Conservation (phyloP, 78 protist genomes). For the Monosiga brevicollis region DNA sequence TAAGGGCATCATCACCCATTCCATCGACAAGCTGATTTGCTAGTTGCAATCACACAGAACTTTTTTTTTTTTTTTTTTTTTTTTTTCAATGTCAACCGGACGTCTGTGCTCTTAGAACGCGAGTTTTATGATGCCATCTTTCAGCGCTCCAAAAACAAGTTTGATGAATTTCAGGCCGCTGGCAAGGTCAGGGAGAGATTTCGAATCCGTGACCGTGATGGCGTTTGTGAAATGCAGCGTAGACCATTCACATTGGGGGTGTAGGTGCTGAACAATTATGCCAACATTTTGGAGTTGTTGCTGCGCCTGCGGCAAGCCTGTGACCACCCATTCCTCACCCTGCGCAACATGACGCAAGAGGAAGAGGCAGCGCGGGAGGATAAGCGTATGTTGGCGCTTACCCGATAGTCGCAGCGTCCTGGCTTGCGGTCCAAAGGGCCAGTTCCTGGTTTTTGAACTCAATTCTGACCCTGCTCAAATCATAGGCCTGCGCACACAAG, state of each 20-base stretch:
- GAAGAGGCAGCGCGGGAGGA: too few species aligned
- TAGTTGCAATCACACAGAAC: too few species aligned
- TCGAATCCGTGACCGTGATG: too few species aligned
- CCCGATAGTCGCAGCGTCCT: too few species aligned
- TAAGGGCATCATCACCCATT: not conserved
- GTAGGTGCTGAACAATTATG: not conserved
- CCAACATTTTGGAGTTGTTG: conserved; percentile 1
- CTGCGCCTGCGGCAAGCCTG: conserved; percentile 21
- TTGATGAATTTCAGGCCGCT: not conserved
- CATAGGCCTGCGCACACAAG: too few species aligned
- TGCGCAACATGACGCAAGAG: not conserved
- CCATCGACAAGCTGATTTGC: not conserved
- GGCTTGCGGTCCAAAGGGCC: too few species aligned
- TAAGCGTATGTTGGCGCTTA: too few species aligned
- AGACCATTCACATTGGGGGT: too few species aligned
- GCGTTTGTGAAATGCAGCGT: too few species aligned
- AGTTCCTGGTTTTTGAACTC: too few species aligned
- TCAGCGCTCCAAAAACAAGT: not conserved
- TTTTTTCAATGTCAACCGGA: not conserved
- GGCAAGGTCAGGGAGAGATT: not conserved
- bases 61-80: too few species aligned
- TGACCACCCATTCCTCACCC: conserved; percentile 6
- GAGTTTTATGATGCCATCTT: conserved; percentile 9
- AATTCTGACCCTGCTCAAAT: too few species aligned
- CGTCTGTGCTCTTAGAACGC: not conserved